Base-by-base conservation (phyloP, 2,329 filamentous ascomycete species). In the Onygena corvina region DNA sequence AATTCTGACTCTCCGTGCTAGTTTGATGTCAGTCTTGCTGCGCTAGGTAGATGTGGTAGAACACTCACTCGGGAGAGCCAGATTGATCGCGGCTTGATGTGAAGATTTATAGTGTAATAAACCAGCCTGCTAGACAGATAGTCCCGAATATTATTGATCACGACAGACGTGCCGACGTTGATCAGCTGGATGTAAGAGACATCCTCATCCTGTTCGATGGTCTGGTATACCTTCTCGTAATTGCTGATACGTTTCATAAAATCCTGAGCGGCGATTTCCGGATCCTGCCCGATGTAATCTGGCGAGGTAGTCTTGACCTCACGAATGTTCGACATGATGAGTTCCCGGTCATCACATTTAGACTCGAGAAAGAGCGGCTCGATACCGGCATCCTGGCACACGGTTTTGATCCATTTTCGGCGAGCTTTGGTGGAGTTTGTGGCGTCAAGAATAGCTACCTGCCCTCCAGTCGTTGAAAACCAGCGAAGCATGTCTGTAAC, bases 301-400 rank as follows among this genome's bases (percentile, higher is more conserved):
- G 92, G 92, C 50, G 86, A 94, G 21, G 87, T 94, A 1, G 88
- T 90, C 75, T 98, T 98, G 61, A 98, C 92, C 63, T 95, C 89
- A 56, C 89, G 80, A 57, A 98, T 95, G 67, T 98, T 98, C 73
- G 82, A 86, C 88, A 95, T 94, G 70, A 98, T 94, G 57, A 96
- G 73, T 38, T 90, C 84, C 65, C 96, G 89, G 58, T 95, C 83
- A 62, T 98, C 90, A 65, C 92, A 98, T 64, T 92, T 93, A 58
- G 86, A 94, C 72, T 98, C 92, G 44, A 98, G 92, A 59, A 94
- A 98, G 44, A 98, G 72, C 7, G 93, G 89, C 63, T 95, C 88
- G 52, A 96, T 82, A 49, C 81, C 81, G 56, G 90, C 81, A 9
- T 76, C 74, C 5, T 76, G 73, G 64, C 89, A 92, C 44, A 77